These are phyloP conservation scores for Rubia yunnanensis DNA, from an alignment of 257 asterid species.

Conservation along the genomic window DNA sequence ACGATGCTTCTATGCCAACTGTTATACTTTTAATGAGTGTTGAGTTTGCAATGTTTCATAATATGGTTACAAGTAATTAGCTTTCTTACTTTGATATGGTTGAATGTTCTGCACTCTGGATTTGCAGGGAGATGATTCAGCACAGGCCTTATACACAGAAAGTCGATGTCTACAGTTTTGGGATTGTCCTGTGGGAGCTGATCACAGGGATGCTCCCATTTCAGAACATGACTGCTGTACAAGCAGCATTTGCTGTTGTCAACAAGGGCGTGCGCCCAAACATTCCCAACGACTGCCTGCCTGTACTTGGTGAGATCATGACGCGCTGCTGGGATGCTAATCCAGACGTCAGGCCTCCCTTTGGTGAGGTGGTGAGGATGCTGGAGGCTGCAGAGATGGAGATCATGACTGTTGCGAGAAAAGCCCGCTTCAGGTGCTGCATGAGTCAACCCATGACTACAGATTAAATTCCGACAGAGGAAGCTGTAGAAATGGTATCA, in stretches of 20 bases:
- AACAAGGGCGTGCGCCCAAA: slow-evolving; percentile 90
- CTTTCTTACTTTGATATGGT: slow-evolving; percentile 11
- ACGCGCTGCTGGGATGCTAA: slow-evolving; percentile 87
- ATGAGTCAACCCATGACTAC: slow-evolving; percentile 75
- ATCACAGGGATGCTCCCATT: slow-evolving; percentile 97
- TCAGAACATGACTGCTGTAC: slow-evolving; percentile 97
- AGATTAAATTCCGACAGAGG: slow-evolving; percentile 36
- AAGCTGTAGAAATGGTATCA: slow-evolving; percentile 21
- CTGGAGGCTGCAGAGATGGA: slow-evolving; percentile 88
- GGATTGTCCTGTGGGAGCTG: slow-evolving; percentile 96
- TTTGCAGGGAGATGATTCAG: slow-evolving; percentile 97
- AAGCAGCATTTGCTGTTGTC: slow-evolving; percentile 96
- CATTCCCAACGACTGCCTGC: slow-evolving; percentile 71
- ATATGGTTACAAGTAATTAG: not conserved
- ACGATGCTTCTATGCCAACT: not conserved
- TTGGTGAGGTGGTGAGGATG: slow-evolving; percentile 77
- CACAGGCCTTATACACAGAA: slow-evolving; percentile 94
- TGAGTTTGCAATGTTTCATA: not conserved
- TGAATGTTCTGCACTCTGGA: slow-evolving; percentile 13
- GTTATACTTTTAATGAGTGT: not conserved
- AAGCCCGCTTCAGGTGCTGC: slow-evolving; percentile 99
- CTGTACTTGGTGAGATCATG: slow-evolving; percentile 76
- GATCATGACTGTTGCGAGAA: slow-evolving; percentile 77
- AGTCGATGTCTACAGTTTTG: slow-evolving; percentile 95
- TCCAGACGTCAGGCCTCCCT: slow-evolving; percentile 84